Evolutionary conservation across 768 basidiomycete species (phyloP).

Genomic region (Termitomyces heimii): DNA sequence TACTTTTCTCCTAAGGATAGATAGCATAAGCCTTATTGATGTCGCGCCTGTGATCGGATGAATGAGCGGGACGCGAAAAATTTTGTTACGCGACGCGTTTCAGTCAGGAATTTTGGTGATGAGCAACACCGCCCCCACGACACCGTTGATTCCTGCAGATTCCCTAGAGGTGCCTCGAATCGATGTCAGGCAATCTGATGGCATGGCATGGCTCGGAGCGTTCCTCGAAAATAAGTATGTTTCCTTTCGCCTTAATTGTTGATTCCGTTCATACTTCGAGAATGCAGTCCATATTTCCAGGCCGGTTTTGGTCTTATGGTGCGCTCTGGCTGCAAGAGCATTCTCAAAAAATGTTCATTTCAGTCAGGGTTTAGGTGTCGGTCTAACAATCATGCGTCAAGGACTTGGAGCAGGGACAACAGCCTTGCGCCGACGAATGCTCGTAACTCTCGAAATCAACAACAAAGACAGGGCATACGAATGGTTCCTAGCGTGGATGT

Average conservation of each 20-base stretch:
- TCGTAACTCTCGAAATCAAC: conserved; percentile 93
- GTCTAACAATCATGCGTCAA: conserved; percentile 68
- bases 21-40: conserved; percentile 28
- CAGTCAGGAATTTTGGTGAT: background rate
- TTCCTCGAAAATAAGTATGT: conserved; percentile 67
- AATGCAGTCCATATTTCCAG: conserved; percentile 88
- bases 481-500: conserved; percentile 98
- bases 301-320: conserved; percentile 99
- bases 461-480: conserved; percentile 94
- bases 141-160: background rate
- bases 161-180: conserved; percentile 4
- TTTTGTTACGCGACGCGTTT: conserved; percentile 20
- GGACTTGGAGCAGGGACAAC: conserved; percentile 62
- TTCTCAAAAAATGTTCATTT: background rate
- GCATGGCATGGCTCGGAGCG: conserved; percentile 27
- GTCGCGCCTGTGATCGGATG: conserved; percentile 5
- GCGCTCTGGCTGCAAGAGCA: conserved; percentile 3
- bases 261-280: conserved; percentile 7
- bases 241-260: background rate
- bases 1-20: conserved; percentile 53
- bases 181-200: conserved; percentile 10
- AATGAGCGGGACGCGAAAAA: conserved; percentile 16
- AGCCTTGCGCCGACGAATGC: conserved; percentile 80
- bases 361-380: conserved; percentile 83
- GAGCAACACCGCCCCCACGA: background rate